phyloP scores from a whole-genome alignment of 1,139 yeast genomes.

The Ogataea hybrid region DNA sequence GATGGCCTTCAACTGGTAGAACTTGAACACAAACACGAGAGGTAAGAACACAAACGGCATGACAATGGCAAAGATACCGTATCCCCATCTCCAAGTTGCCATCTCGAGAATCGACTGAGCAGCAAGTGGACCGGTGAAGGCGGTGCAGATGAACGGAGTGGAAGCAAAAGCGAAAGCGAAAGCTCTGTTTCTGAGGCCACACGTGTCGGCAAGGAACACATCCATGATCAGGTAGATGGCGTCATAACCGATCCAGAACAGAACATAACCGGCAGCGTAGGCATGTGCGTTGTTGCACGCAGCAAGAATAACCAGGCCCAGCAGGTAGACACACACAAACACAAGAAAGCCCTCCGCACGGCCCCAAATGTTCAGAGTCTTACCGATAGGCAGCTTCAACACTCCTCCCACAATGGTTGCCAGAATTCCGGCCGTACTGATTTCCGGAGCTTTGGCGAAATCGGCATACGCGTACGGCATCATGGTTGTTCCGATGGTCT shows the following conservation, averaged over 20 bases:
- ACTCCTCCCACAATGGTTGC: conserved; percentile 51
- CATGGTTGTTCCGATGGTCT: conserved; percentile 16
- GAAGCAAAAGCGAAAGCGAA: conserved; percentile 31
- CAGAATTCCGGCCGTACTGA: conserved; percentile 24
- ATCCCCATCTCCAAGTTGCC: conserved; percentile 36
- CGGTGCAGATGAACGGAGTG: conserved; percentile 33
- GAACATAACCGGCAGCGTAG: conserved; percentile 32
- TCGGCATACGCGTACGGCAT: conserved; percentile 17
- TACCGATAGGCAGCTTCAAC: conserved; percentile 43
- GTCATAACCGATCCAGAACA: conserved; percentile 31
- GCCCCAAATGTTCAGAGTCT: conserved; percentile 32
- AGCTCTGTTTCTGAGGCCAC: conserved; percentile 32
- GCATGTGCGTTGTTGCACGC: conserved; percentile 27
- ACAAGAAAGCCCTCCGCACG: conserved; percentile 33
- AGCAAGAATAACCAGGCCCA: conserved; percentile 33
- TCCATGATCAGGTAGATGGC: conserved; percentile 28
- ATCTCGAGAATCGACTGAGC: conserved; percentile 23
- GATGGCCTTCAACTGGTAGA: conserved; percentile 23
- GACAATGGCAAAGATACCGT: conserved; percentile 35
- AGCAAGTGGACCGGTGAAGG: conserved; percentile 30
- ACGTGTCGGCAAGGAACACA: conserved; percentile 33
- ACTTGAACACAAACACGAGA: conserved; percentile 20
- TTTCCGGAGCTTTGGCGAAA: conserved; percentile 22
- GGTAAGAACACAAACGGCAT: conserved; percentile 34
- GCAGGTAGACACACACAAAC: conserved; percentile 19